Conservation (phyloP, 805 yeast genomes). For the Yarrowia keelungensis region DNA sequence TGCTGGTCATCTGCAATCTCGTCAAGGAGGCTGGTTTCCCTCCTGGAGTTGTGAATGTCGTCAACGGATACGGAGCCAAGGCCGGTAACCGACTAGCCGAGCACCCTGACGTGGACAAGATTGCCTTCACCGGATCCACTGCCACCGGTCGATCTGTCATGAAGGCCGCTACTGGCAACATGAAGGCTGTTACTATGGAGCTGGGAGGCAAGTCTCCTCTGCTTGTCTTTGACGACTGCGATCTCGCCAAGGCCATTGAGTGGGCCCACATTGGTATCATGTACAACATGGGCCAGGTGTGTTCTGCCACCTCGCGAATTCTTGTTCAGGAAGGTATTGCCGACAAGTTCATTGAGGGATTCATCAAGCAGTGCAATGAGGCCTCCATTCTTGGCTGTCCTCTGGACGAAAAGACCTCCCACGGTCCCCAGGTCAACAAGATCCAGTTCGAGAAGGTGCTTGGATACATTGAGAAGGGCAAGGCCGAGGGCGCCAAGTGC, state of each 20-base stretch:
- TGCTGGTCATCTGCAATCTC: slow-evolving; percentile 73
- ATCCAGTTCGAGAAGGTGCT: slow-evolving; percentile 80
- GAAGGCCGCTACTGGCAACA: slow-evolving; percentile 80
- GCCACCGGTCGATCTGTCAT: slow-evolving; percentile 85
- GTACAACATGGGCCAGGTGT: slow-evolving; percentile 94
- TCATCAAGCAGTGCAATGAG: slow-evolving; percentile 58
- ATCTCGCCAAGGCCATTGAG: slow-evolving; percentile 75
- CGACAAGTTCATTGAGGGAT: slow-evolving; percentile 72
- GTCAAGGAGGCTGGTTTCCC: slow-evolving; percentile 87
- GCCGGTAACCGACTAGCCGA: slow-evolving; percentile 81
- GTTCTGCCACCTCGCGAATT: slow-evolving; percentile 93
- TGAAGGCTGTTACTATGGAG: slow-evolving; percentile 92
- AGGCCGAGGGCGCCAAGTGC: slow-evolving; percentile 82
- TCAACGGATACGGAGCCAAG: slow-evolving; percentile 84
- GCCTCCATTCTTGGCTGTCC: slow-evolving; percentile 78
- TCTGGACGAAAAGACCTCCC: slow-evolving; percentile 75
- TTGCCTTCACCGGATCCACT: slow-evolving; percentile 96
- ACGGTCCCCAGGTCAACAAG: slow-evolving; percentile 92
- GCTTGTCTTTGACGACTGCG: slow-evolving; percentile 85
- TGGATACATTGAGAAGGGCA: slow-evolving; percentile 76
- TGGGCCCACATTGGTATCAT: slow-evolving; percentile 82
- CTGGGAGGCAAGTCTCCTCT: slow-evolving; percentile 97
- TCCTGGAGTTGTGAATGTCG: slow-evolving; percentile 85
- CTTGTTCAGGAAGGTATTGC: slow-evolving; percentile 86
- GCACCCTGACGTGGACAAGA: slow-evolving; percentile 83